Evolutionary conservation across 1,284 basidiomycete species (phyloP).

Genomic region (Gymnopus androsaceus): DNA sequence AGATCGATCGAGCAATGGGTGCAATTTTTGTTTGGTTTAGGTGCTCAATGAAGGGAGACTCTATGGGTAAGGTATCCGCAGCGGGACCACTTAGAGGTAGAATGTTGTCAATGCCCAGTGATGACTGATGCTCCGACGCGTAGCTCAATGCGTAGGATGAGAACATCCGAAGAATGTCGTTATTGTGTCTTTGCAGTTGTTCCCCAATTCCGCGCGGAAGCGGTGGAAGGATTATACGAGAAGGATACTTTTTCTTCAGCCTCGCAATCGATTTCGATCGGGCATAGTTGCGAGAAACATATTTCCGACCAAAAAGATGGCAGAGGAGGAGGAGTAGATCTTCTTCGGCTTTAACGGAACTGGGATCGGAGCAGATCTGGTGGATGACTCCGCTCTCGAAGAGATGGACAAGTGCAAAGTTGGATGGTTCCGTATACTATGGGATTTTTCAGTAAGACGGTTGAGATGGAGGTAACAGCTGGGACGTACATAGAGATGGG

Average conservation of each 20-base stretch:
- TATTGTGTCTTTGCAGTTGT: slow-evolving; percentile 49
- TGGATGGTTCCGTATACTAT: slow-evolving; percentile 65
- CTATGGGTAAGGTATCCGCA: slow-evolving; percentile 1
- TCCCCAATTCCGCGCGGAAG: slow-evolving; percentile 40
- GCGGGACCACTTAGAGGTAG: slow-evolving; percentile 49
- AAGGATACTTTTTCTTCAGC: slow-evolving; percentile 50
- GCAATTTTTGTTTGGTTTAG: slow-evolving; percentile 40
- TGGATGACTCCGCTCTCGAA: slow-evolving; percentile 62
- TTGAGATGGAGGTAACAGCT: neutral
- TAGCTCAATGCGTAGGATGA: slow-evolving; percentile 54
- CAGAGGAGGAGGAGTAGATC: slow-evolving; percentile 55
- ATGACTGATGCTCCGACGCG: slow-evolving; percentile 35
- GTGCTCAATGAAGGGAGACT: slow-evolving; percentile 32
- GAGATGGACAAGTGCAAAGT: slow-evolving; percentile 62
- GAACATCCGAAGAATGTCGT: slow-evolving; percentile 54
- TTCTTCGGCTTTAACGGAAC: slow-evolving; percentile 43
- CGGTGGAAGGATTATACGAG: slow-evolving; percentile 56
- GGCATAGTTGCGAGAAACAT: slow-evolving; percentile 47
- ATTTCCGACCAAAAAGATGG: slow-evolving; percentile 60
- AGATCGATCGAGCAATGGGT: slow-evolving; percentile 50
- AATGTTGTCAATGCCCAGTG: slow-evolving; percentile 40
- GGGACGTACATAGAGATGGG: slow-evolving; percentile 52
- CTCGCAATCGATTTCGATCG: slow-evolving; percentile 36
- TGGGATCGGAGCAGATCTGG: slow-evolving; percentile 40
- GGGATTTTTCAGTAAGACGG: neutral